Percentiles rank a stretch among this genome's conserved stretches.
Conservation (phyloP, 805 yeast species). For the Ogataea trehalophila region DNA sequence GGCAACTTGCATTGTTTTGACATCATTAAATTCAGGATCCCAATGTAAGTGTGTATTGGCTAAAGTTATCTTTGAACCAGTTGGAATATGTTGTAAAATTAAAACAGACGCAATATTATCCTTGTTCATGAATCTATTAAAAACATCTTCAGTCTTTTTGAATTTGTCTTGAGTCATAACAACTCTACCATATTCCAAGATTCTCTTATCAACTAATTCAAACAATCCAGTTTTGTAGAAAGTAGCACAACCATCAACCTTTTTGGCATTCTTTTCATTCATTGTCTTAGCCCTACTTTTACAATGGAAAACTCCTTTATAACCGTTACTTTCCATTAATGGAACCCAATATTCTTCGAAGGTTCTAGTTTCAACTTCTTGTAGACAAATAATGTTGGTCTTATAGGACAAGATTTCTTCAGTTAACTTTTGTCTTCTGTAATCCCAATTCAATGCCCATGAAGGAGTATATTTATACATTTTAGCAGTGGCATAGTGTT, state of each 20-base stretch:
- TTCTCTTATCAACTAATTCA: conserved; percentile 61
- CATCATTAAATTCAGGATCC: conserved; percentile 97
- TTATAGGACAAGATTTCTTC: conserved; percentile 62
- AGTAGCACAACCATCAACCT: conserved; percentile 98
- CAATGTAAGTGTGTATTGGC: conserved; percentile 96
- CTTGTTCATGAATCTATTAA: conserved; percentile 92
- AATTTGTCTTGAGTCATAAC: conserved; percentile 81
- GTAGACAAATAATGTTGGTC: conserved; percentile 83
- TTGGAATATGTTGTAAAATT: conserved; percentile 64
- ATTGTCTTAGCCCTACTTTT: conserved; percentile 92
- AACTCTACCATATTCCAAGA: conserved; percentile 77
- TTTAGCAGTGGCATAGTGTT: conserved; percentile 88
- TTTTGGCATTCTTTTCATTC: conserved; percentile 72
- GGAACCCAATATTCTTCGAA: conserved; percentile 87
- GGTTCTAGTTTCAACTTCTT: conserved; percentile 88
- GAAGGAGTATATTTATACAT: conserved; percentile 93
- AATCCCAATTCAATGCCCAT: conserved; percentile 96
- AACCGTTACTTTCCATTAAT: conserved; percentile 64
- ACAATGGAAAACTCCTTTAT: conserved; percentile 75
- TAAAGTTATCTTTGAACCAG: conserved; percentile 68
- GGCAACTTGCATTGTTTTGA: conserved; percentile 92
- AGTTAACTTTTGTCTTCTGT: conserved; percentile 70
- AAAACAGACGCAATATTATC: conserved; percentile 86
- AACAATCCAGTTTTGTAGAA: conserved; percentile 72
- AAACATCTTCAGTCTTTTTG: conserved; percentile 89